These are phyloP conservation scores for Penicillium brasilianum DNA, from an alignment of 2,329 filamentous ascomycete genomes.

Conservation along the genomic window DNA sequence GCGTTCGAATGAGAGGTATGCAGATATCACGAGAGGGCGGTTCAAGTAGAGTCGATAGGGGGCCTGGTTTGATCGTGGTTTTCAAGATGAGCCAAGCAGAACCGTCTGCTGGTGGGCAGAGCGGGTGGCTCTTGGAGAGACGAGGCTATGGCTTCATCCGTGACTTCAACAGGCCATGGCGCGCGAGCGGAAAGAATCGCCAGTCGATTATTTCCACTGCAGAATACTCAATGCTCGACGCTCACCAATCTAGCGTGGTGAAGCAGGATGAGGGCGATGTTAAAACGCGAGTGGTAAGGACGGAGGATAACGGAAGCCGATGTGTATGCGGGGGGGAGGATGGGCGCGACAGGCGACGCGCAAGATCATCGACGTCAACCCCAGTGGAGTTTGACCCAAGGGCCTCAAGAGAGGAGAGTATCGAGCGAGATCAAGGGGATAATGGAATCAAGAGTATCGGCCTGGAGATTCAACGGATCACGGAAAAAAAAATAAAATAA, in stretches of 20 bases:
- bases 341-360: slow-evolving; percentile 33
- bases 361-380: slow-evolving; percentile 30
- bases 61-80: not conserved
- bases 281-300: slow-evolving; percentile 10
- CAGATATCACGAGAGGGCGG: slow-evolving; percentile 17
- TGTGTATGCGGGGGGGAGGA: slow-evolving; percentile 32
- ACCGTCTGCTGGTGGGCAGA: slow-evolving; percentile 52
- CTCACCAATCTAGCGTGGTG: not conserved
- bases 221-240: not conserved
- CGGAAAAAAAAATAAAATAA: slow-evolving; percentile 13
- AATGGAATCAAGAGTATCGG: slow-evolving; percentile 9
- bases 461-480: not conserved
- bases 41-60: slow-evolving; percentile 8
- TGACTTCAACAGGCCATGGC: slow-evolving; percentile 48
- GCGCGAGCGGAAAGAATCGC: slow-evolving; percentile 21
- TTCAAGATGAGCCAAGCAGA: slow-evolving; percentile 37
- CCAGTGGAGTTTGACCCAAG: slow-evolving; percentile 23
- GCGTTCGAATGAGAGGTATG: slow-evolving; percentile 5
- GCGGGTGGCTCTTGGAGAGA: slow-evolving; percentile 44
- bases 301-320: slow-evolving; percentile 30
- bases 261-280: not conserved
- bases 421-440: slow-evolving; percentile 7
- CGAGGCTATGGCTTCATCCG: slow-evolving; percentile 49
- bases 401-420: not conserved
- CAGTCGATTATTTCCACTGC: slow-evolving; percentile 17